Percentiles rank a stretch among this genome's conserved stretches.
Conservation (phyloP, 768 basidiomycete species). For the Polyporus arcularius region DNA sequence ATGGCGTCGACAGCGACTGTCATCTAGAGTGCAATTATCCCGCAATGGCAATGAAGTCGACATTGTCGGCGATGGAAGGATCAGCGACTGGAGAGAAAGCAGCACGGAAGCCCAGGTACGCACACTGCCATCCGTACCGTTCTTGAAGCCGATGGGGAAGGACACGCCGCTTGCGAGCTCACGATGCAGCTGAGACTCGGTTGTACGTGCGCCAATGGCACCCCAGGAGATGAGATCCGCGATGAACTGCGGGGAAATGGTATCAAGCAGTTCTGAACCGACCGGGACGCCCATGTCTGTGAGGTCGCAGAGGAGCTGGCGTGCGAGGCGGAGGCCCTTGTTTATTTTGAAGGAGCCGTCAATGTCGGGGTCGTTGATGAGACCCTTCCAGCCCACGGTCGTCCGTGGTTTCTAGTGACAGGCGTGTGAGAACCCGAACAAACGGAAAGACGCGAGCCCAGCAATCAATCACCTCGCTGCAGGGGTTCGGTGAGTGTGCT, state of each 20-base stretch:
- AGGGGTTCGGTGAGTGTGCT: constrained; percentile 29
- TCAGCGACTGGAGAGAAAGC: neutral
- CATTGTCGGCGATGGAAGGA: neutral
- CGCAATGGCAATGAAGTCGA: neutral
- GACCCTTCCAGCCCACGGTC: constrained; percentile 97
- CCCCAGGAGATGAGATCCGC: constrained; percentile 89
- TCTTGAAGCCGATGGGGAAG: constrained; percentile 99
- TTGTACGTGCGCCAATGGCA: constrained; percentile 96
- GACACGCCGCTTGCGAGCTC: constrained; percentile 95
- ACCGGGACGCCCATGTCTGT: constrained; percentile 90
- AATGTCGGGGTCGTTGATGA: constrained; percentile 93
- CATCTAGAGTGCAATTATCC: constrained; percentile 38
- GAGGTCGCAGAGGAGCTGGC: constrained; percentile 89
- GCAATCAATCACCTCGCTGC: constrained; percentile 40
- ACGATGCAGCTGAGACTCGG: constrained; percentile 95
- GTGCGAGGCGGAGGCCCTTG: constrained; percentile 88
- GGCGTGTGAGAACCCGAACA: neutral
- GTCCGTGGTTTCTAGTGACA: constrained; percentile 84
- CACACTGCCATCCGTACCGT: constrained; percentile 90
- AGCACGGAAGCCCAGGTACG: constrained; percentile 5
- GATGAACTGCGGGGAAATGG: constrained; percentile 81
- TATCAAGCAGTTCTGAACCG: constrained; percentile 91
- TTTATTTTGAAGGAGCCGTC: constrained; percentile 96
- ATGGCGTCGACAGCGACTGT: constrained; percentile 95
- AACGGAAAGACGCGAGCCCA: neutral